A percentile compares a stretch with the other conserved stretches of the same genome.
These are phyloP conservation scores for Naganishia sp. DNA, from an alignment of 1,284 basidiomycete genomes.

Conservation along the genomic window DNA sequence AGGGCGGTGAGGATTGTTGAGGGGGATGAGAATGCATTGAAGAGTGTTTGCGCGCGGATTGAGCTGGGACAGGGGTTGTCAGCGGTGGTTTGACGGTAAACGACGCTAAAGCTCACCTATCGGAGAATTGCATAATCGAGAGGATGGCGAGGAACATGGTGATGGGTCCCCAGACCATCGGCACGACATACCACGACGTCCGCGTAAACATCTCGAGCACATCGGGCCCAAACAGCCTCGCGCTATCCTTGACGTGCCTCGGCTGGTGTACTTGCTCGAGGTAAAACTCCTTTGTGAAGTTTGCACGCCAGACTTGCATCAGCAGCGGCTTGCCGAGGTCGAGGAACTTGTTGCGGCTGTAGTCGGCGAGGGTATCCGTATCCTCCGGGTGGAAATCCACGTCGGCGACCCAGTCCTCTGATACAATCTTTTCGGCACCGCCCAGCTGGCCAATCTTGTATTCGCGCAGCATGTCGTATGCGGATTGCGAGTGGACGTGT, in stretches of 20 bases:
- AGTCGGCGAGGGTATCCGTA: conserved; percentile 77
- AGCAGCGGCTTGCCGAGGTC: conserved; percentile 86
- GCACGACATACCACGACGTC: conserved; percentile 94
- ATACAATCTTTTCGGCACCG: conserved; percentile 70
- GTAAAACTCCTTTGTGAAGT: conserved; percentile 94
- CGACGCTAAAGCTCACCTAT: conserved; percentile 38
- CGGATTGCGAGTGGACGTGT: conserved; percentile 90
- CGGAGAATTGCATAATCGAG: conserved; percentile 77
- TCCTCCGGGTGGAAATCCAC: conserved; percentile 88
- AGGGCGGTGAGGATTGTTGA: conserved; percentile 36
- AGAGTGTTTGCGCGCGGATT: conserved; percentile 42
- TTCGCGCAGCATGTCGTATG: conserved; percentile 89
- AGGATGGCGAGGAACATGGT: conserved; percentile 75
- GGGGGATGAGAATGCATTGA: conserved; percentile 38
- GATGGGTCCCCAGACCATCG: conserved; percentile 89
- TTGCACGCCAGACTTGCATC: conserved; percentile 77
- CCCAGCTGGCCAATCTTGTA: conserved; percentile 79
- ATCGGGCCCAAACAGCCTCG: conserved; percentile 79
- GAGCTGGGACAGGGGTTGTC: conserved; percentile 35
- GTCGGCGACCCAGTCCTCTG: conserved; percentile 80
- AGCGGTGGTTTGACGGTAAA: neutral
- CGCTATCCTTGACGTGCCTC: conserved; percentile 82
- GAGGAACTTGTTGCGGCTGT: conserved; percentile 84
- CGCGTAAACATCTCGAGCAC: conserved; percentile 85
- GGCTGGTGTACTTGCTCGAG: conserved; percentile 95